Conservation (phyloP, 1,284 basidiomycete genomes). For the Ceratobasidium sp. region DNA sequence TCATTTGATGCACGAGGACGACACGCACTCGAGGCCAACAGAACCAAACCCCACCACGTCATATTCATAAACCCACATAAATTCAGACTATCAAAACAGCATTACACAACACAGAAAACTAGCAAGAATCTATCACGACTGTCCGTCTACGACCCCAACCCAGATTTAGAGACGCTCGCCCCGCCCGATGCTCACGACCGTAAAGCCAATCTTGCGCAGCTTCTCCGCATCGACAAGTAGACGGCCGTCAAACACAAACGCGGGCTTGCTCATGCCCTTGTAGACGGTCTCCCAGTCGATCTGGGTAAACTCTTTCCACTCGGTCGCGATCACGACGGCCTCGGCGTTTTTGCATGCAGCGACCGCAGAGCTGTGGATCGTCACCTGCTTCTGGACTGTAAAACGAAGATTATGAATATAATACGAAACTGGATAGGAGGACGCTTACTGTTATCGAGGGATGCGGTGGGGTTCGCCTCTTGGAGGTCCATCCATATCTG, state of each 20-base stretch:
- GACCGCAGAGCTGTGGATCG: constrained; percentile 77
- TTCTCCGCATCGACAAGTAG: constrained; percentile 83
- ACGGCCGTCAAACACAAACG: constrained; percentile 94
- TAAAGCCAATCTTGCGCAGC: constrained; percentile 91
- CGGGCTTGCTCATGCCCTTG: constrained; percentile 92
- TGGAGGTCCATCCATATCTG: constrained; percentile 82
- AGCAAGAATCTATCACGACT: background rate
- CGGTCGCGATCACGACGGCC: constrained; percentile 92
- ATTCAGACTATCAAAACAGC: constrained; percentile 5
- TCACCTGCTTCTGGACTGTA: constrained; percentile 89
- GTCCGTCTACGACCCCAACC: background rate
- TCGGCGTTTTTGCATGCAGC: constrained; percentile 92
- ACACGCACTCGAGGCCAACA: too few relatives aligned
- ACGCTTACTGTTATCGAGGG: constrained; percentile 69
- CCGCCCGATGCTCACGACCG: constrained; percentile 48
- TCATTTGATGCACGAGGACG: too few relatives aligned
- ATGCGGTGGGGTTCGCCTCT: constrained; percentile 69
- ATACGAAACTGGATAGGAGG: background rate
- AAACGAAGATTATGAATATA: background rate
- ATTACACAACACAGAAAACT: constrained; percentile 1
- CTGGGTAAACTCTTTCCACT: constrained; percentile 95
- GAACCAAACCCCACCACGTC: too few relatives aligned
- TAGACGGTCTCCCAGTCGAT: constrained; percentile 93
- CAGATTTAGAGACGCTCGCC: constrained; percentile 47
- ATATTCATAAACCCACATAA: constrained; percentile 5